Evolutionary conservation across 2,329 filamentous ascomycete genomes (phyloP).

Genomic region (Plenodomus biglobosus): DNA sequence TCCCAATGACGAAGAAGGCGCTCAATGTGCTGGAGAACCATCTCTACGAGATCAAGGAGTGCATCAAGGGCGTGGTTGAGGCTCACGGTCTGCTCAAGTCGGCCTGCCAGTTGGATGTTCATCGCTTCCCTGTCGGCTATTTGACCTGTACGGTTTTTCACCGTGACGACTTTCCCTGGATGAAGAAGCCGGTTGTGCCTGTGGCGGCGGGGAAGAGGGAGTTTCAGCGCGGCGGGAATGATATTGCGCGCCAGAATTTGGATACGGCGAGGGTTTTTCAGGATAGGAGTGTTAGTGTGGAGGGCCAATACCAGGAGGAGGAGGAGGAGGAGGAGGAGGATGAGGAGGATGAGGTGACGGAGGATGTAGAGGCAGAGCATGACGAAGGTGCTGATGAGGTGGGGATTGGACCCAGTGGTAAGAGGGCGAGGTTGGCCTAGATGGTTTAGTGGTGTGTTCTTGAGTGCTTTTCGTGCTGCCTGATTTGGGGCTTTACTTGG

Average conservation of each 20-base stretch:
- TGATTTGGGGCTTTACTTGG: too few species aligned
- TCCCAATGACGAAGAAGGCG: constrained; percentile 50
- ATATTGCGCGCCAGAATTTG: constrained; percentile 30
- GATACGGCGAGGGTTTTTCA: constrained; percentile 18
- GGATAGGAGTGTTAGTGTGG: constrained; percentile 8
- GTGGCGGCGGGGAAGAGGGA: constrained; percentile 15
- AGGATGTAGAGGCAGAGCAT: constrained; percentile 1
- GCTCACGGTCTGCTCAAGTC: constrained; percentile 44
- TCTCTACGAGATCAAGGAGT: constrained; percentile 47
- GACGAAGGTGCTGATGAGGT: neutral
- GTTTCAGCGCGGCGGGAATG: constrained; percentile 30
- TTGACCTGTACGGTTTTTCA: constrained; percentile 50
- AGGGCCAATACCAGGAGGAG: constrained; percentile 5
- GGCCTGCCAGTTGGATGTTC: constrained; percentile 45
- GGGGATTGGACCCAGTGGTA: neutral
- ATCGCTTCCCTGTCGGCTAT: constrained; percentile 44
- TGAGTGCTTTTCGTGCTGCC: neutral
- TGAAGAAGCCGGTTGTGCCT: constrained; percentile 11
- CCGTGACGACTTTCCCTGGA: constrained; percentile 48
- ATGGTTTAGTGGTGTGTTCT: neutral
- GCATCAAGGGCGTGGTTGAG: constrained; percentile 46
- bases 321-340: constrained; percentile 12
- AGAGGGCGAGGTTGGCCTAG: constrained; percentile 4
- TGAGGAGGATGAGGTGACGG: constrained; percentile 9
- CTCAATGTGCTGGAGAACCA: constrained; percentile 47